phyloP scores from a whole-genome alignment of 768 basidiomycete species.

The Chiua virens region DNA sequence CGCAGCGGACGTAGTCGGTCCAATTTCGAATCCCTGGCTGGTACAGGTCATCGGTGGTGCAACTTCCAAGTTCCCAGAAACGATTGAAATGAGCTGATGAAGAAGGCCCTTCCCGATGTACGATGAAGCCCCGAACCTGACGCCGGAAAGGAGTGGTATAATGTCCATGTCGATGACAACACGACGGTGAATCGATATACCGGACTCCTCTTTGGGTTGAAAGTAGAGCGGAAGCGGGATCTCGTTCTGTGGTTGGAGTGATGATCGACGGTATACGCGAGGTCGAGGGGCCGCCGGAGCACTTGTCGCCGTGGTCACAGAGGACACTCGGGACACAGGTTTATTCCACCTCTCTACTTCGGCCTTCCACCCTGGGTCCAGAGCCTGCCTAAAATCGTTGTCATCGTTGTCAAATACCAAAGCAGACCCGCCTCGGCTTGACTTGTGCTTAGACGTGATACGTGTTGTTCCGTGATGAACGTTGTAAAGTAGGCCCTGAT shows the following conservation, averaged over 20 bases:
- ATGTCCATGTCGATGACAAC: constrained; percentile 54
- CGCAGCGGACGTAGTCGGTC: constrained; percentile 40
- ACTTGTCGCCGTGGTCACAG: constrained; percentile 1
- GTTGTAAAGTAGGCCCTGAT: constrained; percentile 36
- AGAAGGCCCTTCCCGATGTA: constrained; percentile 65
- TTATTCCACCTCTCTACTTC: constrained; percentile 34
- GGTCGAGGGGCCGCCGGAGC: constrained; percentile 6
- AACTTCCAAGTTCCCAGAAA: constrained; percentile 28
- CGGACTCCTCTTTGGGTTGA: constrained; percentile 8
- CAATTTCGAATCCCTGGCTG: constrained; percentile 44
- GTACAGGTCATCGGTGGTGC: constrained; percentile 32
- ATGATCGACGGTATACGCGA: constrained; percentile 16
- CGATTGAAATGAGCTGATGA: constrained; percentile 49
- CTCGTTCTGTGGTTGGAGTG: constrained; percentile 9
- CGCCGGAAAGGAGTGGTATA: constrained; percentile 46
- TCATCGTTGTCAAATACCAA: constrained; percentile 48
- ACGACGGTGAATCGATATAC: constrained; percentile 10
- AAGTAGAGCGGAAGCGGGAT: constrained; percentile 15
- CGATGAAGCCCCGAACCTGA: constrained; percentile 49
- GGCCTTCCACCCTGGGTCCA: constrained; percentile 39
- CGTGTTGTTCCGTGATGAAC: constrained; percentile 39
- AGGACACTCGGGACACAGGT: constrained; percentile 13
- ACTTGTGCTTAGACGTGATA: constrained; percentile 33
- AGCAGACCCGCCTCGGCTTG: constrained; percentile 15
- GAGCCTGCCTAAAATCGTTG: constrained; percentile 39